Base-by-base conservation (phyloP, 805 yeast genomes). In the Starmerella potacharoeniae region DNA sequence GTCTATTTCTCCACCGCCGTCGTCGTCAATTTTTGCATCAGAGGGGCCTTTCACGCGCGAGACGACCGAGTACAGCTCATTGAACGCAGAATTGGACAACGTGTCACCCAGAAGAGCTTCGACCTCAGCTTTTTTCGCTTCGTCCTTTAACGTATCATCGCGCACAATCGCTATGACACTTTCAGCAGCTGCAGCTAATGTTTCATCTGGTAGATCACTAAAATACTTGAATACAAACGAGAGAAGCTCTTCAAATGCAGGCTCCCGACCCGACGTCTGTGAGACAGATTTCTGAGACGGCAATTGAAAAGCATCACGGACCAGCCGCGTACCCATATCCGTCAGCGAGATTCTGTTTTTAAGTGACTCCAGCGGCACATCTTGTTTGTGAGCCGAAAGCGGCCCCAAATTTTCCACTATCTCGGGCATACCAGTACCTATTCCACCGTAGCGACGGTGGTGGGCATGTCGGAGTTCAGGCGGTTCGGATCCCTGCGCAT, bases 191-290 rank as follows among this genome's bases (percentile, higher is more conserved):
- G 93, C 83, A 22, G 81, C 66, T 2, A 88, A 75, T 1, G 81
- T 78, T 44, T 81, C 86, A 54, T 84, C 88, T 8, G 90, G 79
- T n/a, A 86, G 78, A 66, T 89, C 97, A 11, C 83, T 84, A 41
- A 85, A 68, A 16, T 74, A 71, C 2, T 70, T 66, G 6, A 77
- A 73, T 4, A 85, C 78, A 80, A 86, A 80, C 0, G 77, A 67
- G 57, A 50, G 84, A 69, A n/a, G 88, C 72, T 44, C 73, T 65
- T 44, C 80, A 83, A 65, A 40, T 3, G 54, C 45, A 4, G 49
- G 36, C 8, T 14, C 43, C 34, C 5, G 6, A 3, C 35, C 43
- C 6, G 51, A 7, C 34, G 17, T 30, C 43, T 33, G 30, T 5
- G 31, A 13, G 28, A 14, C 40, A 8, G 40, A 7, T 30, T 33